phyloP scores from a whole-genome alignment of 2,329 filamentous ascomycete genomes.

The Diaporthe vaccinii region DNA sequence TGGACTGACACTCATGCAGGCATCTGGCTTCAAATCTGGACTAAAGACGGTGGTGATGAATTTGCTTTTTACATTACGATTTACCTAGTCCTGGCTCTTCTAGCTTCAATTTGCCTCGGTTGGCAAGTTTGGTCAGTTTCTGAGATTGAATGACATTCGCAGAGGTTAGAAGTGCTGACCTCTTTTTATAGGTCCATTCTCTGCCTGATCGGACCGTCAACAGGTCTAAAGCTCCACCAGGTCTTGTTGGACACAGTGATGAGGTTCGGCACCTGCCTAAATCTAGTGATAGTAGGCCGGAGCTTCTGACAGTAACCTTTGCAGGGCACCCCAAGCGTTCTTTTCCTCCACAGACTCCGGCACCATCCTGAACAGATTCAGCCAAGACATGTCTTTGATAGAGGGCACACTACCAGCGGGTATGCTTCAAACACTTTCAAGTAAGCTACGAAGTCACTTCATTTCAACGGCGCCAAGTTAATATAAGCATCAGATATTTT shows the following conservation, averaged over 20 bases:
- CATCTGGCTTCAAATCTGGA: background rate
- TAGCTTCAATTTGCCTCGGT: background rate
- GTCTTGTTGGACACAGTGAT: background rate
- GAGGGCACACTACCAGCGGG: slow-evolving; percentile 21
- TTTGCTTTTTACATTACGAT: background rate
- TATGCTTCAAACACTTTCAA: slow-evolving; percentile 54
- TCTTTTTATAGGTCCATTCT: background rate
- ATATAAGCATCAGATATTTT: background rate
- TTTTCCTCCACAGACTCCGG: slow-evolving; percentile 57
- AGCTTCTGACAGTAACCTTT: rapidly evolving
- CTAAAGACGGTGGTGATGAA: background rate
- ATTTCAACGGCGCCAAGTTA: background rate
- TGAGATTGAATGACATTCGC: rapidly evolving
- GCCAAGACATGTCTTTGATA: background rate
- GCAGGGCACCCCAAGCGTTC: slow-evolving; percentile 55
- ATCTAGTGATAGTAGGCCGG: background rate
- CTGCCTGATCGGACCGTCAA: background rate
- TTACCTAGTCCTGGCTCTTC: background rate
- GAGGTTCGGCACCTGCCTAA: rapidly evolving
- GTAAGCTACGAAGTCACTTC: slow-evolving; percentile 35
- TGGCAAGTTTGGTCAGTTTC: background rate
- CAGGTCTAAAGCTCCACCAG: background rate
- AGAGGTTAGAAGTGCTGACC: background rate
- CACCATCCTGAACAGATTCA: slow-evolving; percentile 56
- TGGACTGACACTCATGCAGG: background rate